Conservation (phyloP, 2,329 filamentous ascomycete species). For the Cladophialophora yegresii region DNA sequence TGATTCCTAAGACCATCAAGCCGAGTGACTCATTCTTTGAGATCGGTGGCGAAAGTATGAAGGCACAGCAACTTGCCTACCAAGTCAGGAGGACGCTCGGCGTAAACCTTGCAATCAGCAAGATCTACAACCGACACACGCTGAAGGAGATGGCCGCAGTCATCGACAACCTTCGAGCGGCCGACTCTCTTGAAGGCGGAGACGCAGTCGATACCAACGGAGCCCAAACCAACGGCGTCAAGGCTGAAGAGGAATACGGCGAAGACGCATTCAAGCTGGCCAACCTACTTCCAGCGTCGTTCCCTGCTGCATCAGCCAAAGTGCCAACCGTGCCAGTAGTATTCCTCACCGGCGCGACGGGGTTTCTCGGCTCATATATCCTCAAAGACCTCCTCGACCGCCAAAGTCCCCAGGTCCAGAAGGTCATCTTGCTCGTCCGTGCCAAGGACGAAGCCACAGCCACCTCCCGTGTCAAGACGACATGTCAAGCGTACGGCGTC, state of each 20-base stretch:
- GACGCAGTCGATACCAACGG: constrained; percentile 51
- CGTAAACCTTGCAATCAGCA: constrained; percentile 65
- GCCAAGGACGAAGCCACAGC: constrained; percentile 63
- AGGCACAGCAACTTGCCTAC: constrained; percentile 79
- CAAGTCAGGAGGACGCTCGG: constrained; percentile 65
- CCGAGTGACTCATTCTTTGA: constrained; percentile 73
- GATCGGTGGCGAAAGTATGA: constrained; percentile 75
- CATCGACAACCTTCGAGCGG: constrained; percentile 49
- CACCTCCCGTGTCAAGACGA: constrained; percentile 65
- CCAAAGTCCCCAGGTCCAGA: constrained; percentile 52
- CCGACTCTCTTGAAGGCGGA: constrained; percentile 40
- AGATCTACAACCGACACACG: constrained; percentile 69
- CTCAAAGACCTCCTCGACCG: constrained; percentile 72
- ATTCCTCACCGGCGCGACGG: constrained; percentile 85
- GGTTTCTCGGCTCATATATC: constrained; percentile 82
- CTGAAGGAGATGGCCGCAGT: constrained; percentile 58
- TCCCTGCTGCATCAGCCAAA: constrained; percentile 40
- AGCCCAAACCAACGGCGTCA: constrained; percentile 36
- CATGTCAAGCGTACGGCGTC: constrained; percentile 74
- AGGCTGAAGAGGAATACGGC: constrained; percentile 53
- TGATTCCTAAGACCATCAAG: constrained; percentile 68
- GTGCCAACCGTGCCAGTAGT: constrained; percentile 56
- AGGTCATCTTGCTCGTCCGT: constrained; percentile 75
- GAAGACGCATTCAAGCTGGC: constrained; percentile 51
- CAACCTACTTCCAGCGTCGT: constrained; percentile 52